Base-by-base conservation (phyloP, 2,329 filamentous ascomycete species). In the Hymenoscyphus infarciens region DNA sequence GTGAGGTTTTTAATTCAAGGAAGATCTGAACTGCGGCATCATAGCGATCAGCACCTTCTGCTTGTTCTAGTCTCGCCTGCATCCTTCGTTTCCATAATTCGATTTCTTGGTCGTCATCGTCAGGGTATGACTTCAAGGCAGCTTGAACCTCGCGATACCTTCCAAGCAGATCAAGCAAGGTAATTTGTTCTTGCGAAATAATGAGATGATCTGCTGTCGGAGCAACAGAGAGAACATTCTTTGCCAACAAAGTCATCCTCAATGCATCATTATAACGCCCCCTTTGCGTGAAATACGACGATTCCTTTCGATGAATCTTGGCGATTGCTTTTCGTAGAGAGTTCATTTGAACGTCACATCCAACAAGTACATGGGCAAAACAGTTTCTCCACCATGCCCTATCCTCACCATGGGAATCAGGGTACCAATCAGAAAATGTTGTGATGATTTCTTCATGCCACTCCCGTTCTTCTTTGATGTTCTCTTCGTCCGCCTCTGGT, bases 361-460 rank as follows among this genome's bases (percentile, higher is more conserved):
- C 57, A 27, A 59, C 54, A 38, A 69, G 61, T n/a, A 70, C 56
- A n/a, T 68, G 64, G 8, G 64, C 60, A 54, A 71, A 70, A 42
- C 66, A 68, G 5, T 49, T 58, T 52, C 68, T 70, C 69, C 69
- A 70, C 69, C 68, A 71, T 27, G 61, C 63, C 58, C 68, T 61
- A 35, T 62, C 61, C 8, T 70, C 64, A 33, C 54, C 45, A 22
- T 64, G 59, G 2, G 64, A 54, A 52, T 67, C 66, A 4, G 69
- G 69, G 39, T 71, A 71, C 15, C 66, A 61, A 8, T 66, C 57
- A 13, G 65, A 66, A 42, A 71, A 70, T 5, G 63, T 61, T 7
- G 68, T 33, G 7, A 71, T 63, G 22, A 64, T 62, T 42, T 71
- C 63, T 29, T 66, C 66, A 35, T 66, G 68, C 69, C 69, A 71